Conservation (phyloP, 2,329 filamentous ascomycete species). For the Xylaria sp. region DNA sequence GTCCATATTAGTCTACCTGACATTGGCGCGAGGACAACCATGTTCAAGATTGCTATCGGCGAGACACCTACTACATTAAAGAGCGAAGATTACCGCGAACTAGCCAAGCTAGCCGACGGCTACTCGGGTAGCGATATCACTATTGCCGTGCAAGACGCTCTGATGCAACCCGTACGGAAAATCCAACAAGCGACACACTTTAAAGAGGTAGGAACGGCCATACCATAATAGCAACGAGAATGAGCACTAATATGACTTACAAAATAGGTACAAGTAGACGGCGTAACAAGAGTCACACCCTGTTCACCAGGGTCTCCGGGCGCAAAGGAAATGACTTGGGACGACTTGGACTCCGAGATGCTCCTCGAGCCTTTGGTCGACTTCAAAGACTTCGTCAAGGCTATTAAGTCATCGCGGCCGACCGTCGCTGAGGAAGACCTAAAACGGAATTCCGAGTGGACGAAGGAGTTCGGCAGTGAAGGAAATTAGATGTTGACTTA, state of each 20-base stretch:
- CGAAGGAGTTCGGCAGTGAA: constrained; percentile 93
- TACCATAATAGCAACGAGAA: neutral
- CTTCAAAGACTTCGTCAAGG: constrained; percentile 92
- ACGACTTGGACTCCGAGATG: constrained; percentile 83
- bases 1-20: constrained; percentile 97
- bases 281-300: constrained; percentile 77
- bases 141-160: constrained; percentile 93
- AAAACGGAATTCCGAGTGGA: constrained; percentile 88
- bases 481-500: constrained; percentile 59
- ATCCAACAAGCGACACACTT: constrained; percentile 98
- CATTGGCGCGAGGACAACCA: constrained; percentile 82
- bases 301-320: constrained; percentile 91
- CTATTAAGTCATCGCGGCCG: constrained; percentile 86
- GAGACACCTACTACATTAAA: constrained; percentile 88
- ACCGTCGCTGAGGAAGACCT: constrained; percentile 92
- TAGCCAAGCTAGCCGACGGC: constrained; percentile 86
- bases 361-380: constrained; percentile 87
- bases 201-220: constrained; percentile 73
- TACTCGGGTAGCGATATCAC: constrained; percentile 97
- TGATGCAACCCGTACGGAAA: constrained; percentile 97
- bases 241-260: constrained; percentile 9
- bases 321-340: constrained; percentile 93
- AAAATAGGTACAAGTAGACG: constrained; percentile 74
- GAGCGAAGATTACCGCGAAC: constrained; percentile 77
- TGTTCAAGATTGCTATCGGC: constrained; percentile 97